phyloP scores from a whole-genome alignment of 2,329 filamentous ascomycete species.

The Fusarium paranaense region DNA sequence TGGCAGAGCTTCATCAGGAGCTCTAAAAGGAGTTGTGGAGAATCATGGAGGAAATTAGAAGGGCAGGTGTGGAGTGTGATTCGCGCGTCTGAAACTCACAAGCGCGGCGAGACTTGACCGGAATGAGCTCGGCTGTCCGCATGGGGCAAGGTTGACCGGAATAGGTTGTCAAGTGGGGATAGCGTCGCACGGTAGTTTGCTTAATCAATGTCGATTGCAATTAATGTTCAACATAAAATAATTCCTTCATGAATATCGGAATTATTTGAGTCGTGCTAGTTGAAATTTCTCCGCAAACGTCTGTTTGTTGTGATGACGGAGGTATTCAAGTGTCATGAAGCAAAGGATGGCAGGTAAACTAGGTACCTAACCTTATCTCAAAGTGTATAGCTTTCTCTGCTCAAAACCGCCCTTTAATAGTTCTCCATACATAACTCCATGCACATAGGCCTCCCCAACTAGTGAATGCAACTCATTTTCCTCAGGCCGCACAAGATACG shows the following conservation, averaged over 20 bases:
- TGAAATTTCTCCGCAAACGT: background rate
- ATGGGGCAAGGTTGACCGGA: background rate
- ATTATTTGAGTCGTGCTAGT: background rate
- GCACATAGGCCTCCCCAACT: constrained; percentile 13
- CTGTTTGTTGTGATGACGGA: background rate
- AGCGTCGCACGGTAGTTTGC: background rate
- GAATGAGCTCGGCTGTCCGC: background rate
- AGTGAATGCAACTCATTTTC: background rate
- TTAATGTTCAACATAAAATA: background rate
- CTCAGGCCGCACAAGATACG: constrained; percentile 10
- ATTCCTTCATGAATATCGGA: background rate
- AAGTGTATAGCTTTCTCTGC: background rate
- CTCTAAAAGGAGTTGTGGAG: constrained; percentile 2
- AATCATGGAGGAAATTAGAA: constrained; percentile 7
- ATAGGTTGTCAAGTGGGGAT: background rate
- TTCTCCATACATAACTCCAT: constrained; percentile 26
- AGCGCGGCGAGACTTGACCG: background rate
- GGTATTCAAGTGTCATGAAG: background rate
- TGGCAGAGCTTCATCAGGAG: background rate
- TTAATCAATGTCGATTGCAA: background rate
- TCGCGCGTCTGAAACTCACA: constrained; percentile 8
- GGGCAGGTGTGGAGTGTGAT: constrained; percentile 7
- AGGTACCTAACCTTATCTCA: background rate
- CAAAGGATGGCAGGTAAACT: background rate
- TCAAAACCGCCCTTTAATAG: background rate